Evolutionary conservation across 768 basidiomycete genomes (phyloP), one percentile per base, ranked within the genome.

Genomic region (Lyophyllum shimeji): DNA sequence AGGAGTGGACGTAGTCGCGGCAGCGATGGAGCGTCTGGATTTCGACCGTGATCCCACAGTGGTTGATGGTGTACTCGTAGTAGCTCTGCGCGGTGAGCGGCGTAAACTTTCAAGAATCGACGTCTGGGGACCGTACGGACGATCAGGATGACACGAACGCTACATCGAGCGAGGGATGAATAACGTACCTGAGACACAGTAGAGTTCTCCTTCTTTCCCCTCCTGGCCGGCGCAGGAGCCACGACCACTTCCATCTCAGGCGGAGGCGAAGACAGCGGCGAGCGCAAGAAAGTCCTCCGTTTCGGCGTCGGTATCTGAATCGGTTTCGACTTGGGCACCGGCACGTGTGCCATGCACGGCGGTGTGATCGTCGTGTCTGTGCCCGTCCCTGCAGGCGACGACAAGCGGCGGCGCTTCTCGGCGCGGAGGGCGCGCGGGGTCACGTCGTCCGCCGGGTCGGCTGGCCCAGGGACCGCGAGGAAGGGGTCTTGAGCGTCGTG

Each of bases 341-440:
- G 29, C 6, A 37, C 15, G 25, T 39, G 24, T 21, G 18, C 21
- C 2, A 11, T 7, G 46, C n/a, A 2, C 29, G 5, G 29, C 29
- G 47, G 20, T 3, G 47, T n/a, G 21, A 37, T 37, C 7, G 34
- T 37, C 15, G 34, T 37, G 34, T 37, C 15, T 3, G 34, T 29
- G 29, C 4, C 29, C 5, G 29, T 29, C 7, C 8, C 11, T 37
- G 34, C 34, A 13, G 25, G 33, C 6, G 20, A 15, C n/a, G 52
- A 21, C n/a, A 58, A 12, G 12, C 59, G 39, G 27, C 59, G 55
- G n/a, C 59, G 55, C 18, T 60, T 60, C 47, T 56, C 55, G 21
- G 59, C 59, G 7, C 59, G 54, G 15, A 53, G 20, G 6, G 55
- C 52, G 17, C 59, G 59, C 12, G 59, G 55, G 1, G 59, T 55